Base-by-base conservation (phyloP, 805 yeast genomes). In the Metschnikowia kunwiensis region DNA sequence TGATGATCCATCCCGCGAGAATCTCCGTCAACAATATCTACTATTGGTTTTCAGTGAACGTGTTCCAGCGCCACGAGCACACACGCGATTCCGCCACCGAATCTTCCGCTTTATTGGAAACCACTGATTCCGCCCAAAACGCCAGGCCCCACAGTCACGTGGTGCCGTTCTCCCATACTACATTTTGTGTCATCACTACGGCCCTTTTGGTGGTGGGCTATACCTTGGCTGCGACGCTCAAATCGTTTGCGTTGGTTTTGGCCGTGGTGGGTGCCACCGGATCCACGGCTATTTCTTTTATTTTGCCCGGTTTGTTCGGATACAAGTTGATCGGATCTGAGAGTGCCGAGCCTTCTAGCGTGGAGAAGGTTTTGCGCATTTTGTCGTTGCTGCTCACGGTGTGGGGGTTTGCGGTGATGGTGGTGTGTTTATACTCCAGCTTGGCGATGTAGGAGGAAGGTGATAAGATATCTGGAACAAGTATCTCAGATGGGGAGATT, bases 1-100 rank as follows among this genome's bases (percentile, higher is more conserved):
- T 89, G 45, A 95, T 87, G 72, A 76, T 88, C 51, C 95, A 88
- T 51, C 97, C 97, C 0, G 86, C 94, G 20, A 72, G 96, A 48
- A 81, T 84, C 2, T 86, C 95, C 0, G 70, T 83, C 25, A 80
- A 83, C 51, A 86, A 86, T 56, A 79, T 88, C 26, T 57, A 78
- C 21, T 77, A 71, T 51, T 81, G 73, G 62, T 49, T 73, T 24
- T 16, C 56, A 43, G 32, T 41, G 50, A 16, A 42, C 43, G 24
- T 32, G 8, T 28, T 36, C 18, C 13, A 24, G 5, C 13, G 24
- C 7, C 18, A 15, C 21, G 21, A 14, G 5, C 8, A 2, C n/a
- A 10, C 21, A n/a, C 4, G 15, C 9, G 27, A 12, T 12, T 16
- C 13, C 9, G 14, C n/a, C n/a, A 18, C 27, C 24, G 19, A 18